Conservation (phyloP, 345 rosid species). For the Laguncularia racemosa region DNA sequence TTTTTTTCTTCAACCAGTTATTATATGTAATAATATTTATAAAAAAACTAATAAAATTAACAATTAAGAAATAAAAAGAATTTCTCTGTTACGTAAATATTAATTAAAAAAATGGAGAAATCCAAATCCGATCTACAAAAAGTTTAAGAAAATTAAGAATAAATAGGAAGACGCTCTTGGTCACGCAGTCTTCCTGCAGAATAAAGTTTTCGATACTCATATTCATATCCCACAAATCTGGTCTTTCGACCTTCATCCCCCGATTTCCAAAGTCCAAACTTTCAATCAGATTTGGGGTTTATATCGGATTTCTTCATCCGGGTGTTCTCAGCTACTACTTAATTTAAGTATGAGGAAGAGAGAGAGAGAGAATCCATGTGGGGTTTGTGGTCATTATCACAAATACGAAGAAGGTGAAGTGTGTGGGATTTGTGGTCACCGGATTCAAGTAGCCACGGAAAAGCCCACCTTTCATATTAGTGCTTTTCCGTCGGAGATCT, state of each 20-base stretch:
- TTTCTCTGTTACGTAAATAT: too few species aligned
- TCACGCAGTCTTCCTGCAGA: too few species aligned
- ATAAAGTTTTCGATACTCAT: too few species aligned
- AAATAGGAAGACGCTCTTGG: too few species aligned
- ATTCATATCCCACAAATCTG: neutral
- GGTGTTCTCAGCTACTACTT: neutral
- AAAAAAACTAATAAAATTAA: neutral
- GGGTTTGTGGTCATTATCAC: conserved; percentile 96
- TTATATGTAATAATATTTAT: too few species aligned
- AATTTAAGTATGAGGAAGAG: conserved; percentile 62
- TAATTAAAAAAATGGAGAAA: neutral
- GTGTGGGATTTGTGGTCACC: conserved; percentile 93
- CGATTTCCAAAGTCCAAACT: too few species aligned
- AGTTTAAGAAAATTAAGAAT: too few species aligned
- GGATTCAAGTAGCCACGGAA: conserved; percentile 43
- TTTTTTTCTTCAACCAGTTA: too few species aligned
- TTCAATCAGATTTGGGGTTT: neutral
- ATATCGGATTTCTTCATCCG: neutral
- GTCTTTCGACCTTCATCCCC: too few species aligned
- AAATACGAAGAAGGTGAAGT: conserved; percentile 98
- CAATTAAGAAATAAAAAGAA: neutral
- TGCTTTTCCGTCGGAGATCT: conserved; percentile 88
- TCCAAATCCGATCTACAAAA: neutral
- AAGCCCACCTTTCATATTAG: conserved; percentile 49
- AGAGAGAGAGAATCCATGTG: conserved; percentile 97